A percentile compares a stretch with the other conserved stretches of the same genome.
Conservation (phyloP, 139 green algal genomes). For the Chlorella ohadii region DNA sequence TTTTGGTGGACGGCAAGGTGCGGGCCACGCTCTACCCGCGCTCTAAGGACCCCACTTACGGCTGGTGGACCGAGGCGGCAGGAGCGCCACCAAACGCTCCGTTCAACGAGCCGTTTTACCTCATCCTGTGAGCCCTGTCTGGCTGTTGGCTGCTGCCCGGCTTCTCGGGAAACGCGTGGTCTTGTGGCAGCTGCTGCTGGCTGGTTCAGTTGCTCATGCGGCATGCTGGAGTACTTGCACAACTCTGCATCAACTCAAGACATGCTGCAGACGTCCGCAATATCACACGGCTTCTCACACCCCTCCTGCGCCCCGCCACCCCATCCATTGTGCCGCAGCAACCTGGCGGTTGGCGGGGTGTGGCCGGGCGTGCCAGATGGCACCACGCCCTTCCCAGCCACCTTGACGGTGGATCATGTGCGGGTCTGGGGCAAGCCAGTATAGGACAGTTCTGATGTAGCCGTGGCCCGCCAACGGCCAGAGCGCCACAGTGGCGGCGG, state of each 20-base stretch:
- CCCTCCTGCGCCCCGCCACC: neutral
- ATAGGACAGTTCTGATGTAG: neutral
- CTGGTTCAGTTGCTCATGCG: too few relatives aligned
- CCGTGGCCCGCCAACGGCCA: too few relatives aligned
- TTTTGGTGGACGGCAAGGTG: neutral
- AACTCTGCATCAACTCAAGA: too few relatives aligned
- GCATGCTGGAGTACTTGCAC: too few relatives aligned
- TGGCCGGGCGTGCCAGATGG: slow-evolving; percentile 5
- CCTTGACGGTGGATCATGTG: slow-evolving; percentile 15
- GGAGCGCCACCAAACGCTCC: neutral
- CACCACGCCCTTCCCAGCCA: slow-evolving; percentile 14
- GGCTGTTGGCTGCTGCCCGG: too few relatives aligned
- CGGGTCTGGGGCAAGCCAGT: neutral
- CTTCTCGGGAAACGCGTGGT: too few relatives aligned
- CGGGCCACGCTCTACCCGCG: neutral
- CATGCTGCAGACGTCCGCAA: too few relatives aligned
- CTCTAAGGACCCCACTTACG: neutral
- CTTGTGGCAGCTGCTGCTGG: too few relatives aligned
- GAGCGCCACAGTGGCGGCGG: too few relatives aligned
- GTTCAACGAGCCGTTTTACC: slow-evolving; percentile 29
- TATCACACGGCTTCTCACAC: too few relatives aligned
- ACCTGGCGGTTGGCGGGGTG: slow-evolving; percentile 21
- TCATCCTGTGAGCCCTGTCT: slow-evolving; percentile 22
- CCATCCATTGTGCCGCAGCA: neutral
- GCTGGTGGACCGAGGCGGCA: slow-evolving; percentile 14